These are phyloP conservation scores for Marasmius fiardii DNA, from an alignment of 1,284 basidiomycete species.

Conservation along the genomic window DNA sequence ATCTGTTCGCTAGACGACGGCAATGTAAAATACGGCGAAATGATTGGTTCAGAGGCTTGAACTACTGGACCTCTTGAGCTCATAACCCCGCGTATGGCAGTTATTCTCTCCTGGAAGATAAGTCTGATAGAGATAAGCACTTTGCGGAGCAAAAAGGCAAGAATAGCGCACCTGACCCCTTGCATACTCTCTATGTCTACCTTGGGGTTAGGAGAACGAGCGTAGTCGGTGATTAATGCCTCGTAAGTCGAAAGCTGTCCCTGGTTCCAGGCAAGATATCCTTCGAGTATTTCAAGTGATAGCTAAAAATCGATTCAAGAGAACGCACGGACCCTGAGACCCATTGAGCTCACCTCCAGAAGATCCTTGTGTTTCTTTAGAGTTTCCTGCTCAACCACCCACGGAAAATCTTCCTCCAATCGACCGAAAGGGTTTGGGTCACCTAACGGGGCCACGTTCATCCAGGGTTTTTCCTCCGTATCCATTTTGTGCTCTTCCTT, in stretches of 20 bases:
- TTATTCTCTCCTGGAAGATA: slow-evolving; percentile 7
- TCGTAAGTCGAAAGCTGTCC: slow-evolving; percentile 17
- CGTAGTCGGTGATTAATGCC: slow-evolving; percentile 17
- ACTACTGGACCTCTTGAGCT: neutral
- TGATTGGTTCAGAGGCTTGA: neutral
- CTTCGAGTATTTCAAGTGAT: neutral
- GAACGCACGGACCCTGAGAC: neutral
- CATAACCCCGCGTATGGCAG: slow-evolving; percentile 5
- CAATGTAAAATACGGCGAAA: slow-evolving; percentile 18
- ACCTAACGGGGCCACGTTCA: neutral
- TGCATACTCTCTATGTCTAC: slow-evolving; percentile 23
- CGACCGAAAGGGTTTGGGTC: slow-evolving; percentile 12
- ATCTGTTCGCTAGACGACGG: slow-evolving; percentile 1
- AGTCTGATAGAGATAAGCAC: neutral
- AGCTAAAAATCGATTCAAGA: neutral
- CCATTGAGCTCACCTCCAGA: neutral
- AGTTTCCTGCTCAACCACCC: neutral
- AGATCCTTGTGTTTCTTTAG: slow-evolving; percentile 3
- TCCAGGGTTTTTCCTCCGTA: neutral
- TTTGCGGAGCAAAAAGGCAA: slow-evolving; percentile 4
- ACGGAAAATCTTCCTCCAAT: slow-evolving; percentile 15
- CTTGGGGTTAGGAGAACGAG: slow-evolving; percentile 12
- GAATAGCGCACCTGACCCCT: slow-evolving; percentile 18
- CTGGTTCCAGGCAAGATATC: slow-evolving; percentile 18
- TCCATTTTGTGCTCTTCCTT: neutral